Evolutionary conservation across 768 basidiomycete species (phyloP).

Genomic region (Mycena galopus): DNA sequence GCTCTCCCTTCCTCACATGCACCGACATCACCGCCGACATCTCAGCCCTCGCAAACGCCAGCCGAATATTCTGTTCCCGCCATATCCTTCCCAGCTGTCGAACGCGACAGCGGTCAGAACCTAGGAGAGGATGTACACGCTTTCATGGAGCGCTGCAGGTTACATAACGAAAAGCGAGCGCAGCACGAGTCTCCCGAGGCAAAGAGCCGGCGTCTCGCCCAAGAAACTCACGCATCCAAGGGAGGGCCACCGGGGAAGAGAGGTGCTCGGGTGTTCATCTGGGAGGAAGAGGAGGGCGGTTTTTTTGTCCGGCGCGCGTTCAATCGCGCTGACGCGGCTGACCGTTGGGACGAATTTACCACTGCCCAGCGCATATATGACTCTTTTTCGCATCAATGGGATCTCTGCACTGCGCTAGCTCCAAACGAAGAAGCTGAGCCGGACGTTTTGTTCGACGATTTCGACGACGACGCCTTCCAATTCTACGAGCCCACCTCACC

Average conservation of each 20-base stretch:
- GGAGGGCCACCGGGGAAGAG: slow-evolving; percentile 28
- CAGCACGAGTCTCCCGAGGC: slow-evolving; percentile 18
- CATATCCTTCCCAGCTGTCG: slow-evolving; percentile 21
- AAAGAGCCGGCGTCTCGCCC: slow-evolving; percentile 10
- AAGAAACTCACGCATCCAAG: slow-evolving; percentile 16
- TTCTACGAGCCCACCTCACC: slow-evolving; percentile 2
- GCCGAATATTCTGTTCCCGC: background rate
- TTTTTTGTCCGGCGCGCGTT: slow-evolving; percentile 28
- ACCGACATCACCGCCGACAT: slow-evolving; percentile 3
- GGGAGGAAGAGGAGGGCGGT: slow-evolving; percentile 30
- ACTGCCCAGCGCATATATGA: slow-evolving; percentile 30
- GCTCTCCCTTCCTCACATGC: slow-evolving; percentile 17
- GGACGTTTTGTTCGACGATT: background rate
- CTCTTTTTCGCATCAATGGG: slow-evolving; percentile 32
- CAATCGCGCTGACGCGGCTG: slow-evolving; percentile 18
- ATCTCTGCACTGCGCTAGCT: slow-evolving; percentile 30
- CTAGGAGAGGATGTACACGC: slow-evolving; percentile 26
- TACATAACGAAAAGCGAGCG: slow-evolving; percentile 24
- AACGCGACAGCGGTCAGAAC: slow-evolving; percentile 31
- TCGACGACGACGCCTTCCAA: slow-evolving; percentile 17
- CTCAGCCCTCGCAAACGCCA: background rate
- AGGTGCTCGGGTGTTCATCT: slow-evolving; percentile 29
- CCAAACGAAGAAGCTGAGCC: slow-evolving; percentile 26
- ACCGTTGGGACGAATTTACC: slow-evolving; percentile 33
- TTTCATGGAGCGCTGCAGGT: slow-evolving; percentile 29